Evolutionary conservation across 1,284 basidiomycete genomes (phyloP).

Genomic region (Ustilago vetiveriae): DNA sequence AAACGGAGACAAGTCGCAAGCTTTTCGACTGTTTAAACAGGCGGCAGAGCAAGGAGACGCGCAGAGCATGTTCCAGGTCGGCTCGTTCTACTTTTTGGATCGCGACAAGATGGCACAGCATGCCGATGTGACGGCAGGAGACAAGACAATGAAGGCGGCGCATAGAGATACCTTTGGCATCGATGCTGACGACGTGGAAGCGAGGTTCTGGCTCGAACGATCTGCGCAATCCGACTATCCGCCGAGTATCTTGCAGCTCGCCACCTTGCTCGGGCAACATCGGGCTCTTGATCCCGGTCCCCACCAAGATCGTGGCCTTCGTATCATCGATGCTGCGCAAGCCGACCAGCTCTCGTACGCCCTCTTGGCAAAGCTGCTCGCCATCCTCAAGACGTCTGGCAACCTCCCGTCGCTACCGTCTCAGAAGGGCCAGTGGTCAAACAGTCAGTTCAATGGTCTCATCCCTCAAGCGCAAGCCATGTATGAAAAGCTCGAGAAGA

Average conservation of each 20-base stretch:
- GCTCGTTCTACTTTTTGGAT: constrained; percentile 50
- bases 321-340: constrained; percentile 20
- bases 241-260: constrained; percentile 40
- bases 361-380: constrained; percentile 37
- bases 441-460: constrained; percentile 40
- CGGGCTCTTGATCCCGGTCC: constrained; percentile 23
- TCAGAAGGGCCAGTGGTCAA: constrained; percentile 46
- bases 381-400: constrained; percentile 44
- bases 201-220: constrained; percentile 54
- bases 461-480: constrained; percentile 44
- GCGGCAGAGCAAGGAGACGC: constrained; percentile 57
- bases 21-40: constrained; percentile 46
- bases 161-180: constrained; percentile 52
- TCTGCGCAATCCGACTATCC: constrained; percentile 39
- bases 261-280: constrained; percentile 32
- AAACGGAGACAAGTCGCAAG: constrained; percentile 16
- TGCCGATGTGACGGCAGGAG: constrained; percentile 23
- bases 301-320: constrained; percentile 14
- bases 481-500: constrained; percentile 42
- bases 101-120: constrained; percentile 40
- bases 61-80: constrained; percentile 59
- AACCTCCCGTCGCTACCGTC: constrained; percentile 39
- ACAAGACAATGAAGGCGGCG: constrained; percentile 41
- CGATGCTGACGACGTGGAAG: constrained; percentile 47
- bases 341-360: constrained; percentile 43